Percentiles rank a stretch among this genome's conserved stretches.
Evolutionary conservation across 768 basidiomycete genomes (phyloP).

Genomic region (Dioszegia aurantiaca): DNA sequence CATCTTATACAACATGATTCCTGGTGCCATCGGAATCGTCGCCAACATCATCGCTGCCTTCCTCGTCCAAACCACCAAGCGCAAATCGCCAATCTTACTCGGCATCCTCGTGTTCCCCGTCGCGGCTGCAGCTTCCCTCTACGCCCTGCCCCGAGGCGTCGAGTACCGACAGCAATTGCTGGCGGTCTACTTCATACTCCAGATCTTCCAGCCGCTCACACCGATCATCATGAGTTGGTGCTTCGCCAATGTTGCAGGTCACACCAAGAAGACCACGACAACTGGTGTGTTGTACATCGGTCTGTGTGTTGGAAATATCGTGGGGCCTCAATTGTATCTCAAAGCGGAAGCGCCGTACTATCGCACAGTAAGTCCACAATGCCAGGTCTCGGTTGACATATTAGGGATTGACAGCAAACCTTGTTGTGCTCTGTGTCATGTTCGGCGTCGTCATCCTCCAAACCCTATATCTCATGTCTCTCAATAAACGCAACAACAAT

Average conservation of each 20-base stretch:
- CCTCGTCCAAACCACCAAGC: conserved; percentile 39
- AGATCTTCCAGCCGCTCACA: conserved; percentile 29
- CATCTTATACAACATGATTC: conserved; percentile 59
- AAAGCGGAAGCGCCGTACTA: conserved; percentile 22
- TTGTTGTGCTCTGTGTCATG: conserved; percentile 23
- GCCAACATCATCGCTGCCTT: conserved; percentile 52
- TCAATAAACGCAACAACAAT: conserved; percentile 22
- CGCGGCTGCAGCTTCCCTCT: conserved; percentile 31
- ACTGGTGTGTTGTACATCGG: conserved; percentile 34
- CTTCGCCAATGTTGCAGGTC: conserved; percentile 28
- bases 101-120: conserved; percentile 28
- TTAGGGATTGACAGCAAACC: conserved; percentile 20
- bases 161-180: conserved; percentile 23
- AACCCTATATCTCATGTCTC: conserved; percentile 19
- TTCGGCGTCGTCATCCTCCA: conserved; percentile 22
- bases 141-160: conserved; percentile 25
- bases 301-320: conserved; percentile 32
- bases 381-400: not conserved
- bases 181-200: conserved; percentile 38
- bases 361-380: conserved; percentile 14
- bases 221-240: conserved; percentile 35
- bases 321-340: conserved; percentile 26
- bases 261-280: conserved; percentile 39
- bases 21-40: conserved; percentile 55
- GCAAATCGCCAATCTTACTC: conserved; percentile 30